Base-by-base conservation (phyloP, 257 asterid species). In the Nicotiana benthamiana region DNA sequence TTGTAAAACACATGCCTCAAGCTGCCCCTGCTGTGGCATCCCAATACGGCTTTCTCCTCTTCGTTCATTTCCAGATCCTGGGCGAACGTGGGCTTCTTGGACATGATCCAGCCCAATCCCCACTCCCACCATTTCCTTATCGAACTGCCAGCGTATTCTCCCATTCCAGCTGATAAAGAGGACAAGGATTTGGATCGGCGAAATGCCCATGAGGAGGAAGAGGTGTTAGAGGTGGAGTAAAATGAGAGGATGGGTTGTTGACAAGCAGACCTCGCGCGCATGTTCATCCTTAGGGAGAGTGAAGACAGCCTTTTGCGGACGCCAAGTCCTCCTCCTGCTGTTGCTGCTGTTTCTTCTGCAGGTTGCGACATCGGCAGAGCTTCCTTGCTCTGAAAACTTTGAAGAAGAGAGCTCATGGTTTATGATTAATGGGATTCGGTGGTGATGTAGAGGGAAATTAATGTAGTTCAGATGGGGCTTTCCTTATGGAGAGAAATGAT, bases 1-100 rank as follows among this genome's bases (percentile, higher is more conserved):
- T 88, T 93, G 90, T 81, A 95, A 36, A 93, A 82, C 64, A 95
- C 90, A 79, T 93, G 98, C 65, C 94, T 87, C 96, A 93, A 93
- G 86, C 90, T 93, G 75, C 98, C 98, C 82, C 76, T 92, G 87
- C 63, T 87, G 75, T 89, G 94, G 83, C 78, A 88, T n/a, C 98
- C 98, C 22, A 94, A 59, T 18, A 80, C 90, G 30, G 88, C 89
- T 28, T 83, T 86, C 79, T 91, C 98, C 6, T 92, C 93, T 48
- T 92, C 97, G 53, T 91, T 93, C 95, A 95, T 89, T 88, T 95
- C 98, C 82, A 95, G 93, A 92, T 95, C 98, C 67, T 79, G 18
- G 79, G 94, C 97, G 80, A 95, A 92, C 9, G 89, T 65, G 9
- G 93, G 98, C 60, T 90, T 95, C 18, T 92, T 86, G 24, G 97